Evolutionary conservation across 176 grass and related monocot species (phyloP), one percentile per base, ranked within the genome.

Genomic region (Oryza punctata): DNA sequence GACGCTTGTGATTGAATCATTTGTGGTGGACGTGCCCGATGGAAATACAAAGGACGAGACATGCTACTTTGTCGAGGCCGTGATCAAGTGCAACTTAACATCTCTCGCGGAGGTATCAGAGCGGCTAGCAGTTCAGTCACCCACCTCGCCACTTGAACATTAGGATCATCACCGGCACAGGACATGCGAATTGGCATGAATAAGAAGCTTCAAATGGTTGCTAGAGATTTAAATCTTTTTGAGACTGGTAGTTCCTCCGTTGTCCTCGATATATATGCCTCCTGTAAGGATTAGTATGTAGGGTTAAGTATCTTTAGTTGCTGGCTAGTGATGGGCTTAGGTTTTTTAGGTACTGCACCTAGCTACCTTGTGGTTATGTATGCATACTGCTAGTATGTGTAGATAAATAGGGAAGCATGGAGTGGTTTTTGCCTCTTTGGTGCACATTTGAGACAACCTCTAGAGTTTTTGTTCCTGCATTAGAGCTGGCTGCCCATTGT

Each of bases 71-170:
- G 90, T 95, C 1, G 93, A 95, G 88, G 87, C 85, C 6, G 74
- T 96, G 81, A 96, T 96, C 84, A 96, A 89, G 81, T 91, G 88
- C 91, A 96, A 96, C 81, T 88, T 96, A 23, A 87, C 76, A 13
- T 96, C 94, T 65, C 84, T 96, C 0, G 88, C 88, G 0, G 86
- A 89, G 49, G 73, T 93, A 21, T 96, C 94, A 0, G 91, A 91
- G 78, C 86, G 84, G 45, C 84, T 87, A 74, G 86, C 84, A 3
- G 66, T 89, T 35, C 84, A 94, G 43, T 69, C 85, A 24, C 85
- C 82, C 70, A 79, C 91, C 59, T 87, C 23, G 26, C 81, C 81
- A 2, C 79, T 90, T 25, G 79, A 89, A 44, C 70, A 73, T 25
- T 92, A 78, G 63, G 23, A 70, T 77, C 28, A 28, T 65, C 29